Base-by-base conservation (phyloP, 441 rosid species). In the Biscutella laevigata region DNA sequence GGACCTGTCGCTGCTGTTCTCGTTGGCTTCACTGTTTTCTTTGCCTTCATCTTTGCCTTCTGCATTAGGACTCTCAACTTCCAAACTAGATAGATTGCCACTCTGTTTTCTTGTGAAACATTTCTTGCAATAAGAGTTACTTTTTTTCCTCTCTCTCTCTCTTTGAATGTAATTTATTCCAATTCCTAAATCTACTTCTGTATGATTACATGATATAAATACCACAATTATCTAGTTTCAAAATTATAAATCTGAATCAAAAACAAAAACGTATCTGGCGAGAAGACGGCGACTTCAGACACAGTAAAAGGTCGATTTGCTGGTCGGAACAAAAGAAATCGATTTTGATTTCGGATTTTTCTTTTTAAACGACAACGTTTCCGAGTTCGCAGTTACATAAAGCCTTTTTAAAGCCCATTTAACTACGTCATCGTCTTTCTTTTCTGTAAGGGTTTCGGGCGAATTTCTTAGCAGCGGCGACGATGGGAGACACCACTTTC, bases 1-100 rank as follows among this genome's bases (percentile, higher is more conserved):
- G 86, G 83, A 10, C 70, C 61, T 36, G 79, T 83, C 33, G 88
- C 97, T 45, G 84, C 37, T 4, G 95, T 83, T 11, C 68, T 86
- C 25, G 77, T 86, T 63, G 82, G 69, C 14, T 86, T 86, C 59
- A 20, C 94, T 1, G 58, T 67, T 48, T 77, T 86, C 68, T 86
- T 86, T 43, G 94, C 97, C 2, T 57, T 71, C 64, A 16, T 83
- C 71, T 83, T 59, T 55, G 95, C 90, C n/a, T 78, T 56, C 35
- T 74, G 90, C 73, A 83, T 89, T 50, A 78, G 43, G 70, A 60
- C 66, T 17, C 66, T 89, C 41, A 89, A 83, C 77, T 89, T 89
- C 82, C 95, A 83, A 53, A 65, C 65, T 32, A 74, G 88, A 66
- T 83, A 77, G 53, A 39, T 10, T 6, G 10, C 11, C 4, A 20